A percentile compares a stretch with the other conserved stretches of the same genome.
Conservation (phyloP, 192 early-diverging fungal species). For the Phycomyces nitens region DNA sequence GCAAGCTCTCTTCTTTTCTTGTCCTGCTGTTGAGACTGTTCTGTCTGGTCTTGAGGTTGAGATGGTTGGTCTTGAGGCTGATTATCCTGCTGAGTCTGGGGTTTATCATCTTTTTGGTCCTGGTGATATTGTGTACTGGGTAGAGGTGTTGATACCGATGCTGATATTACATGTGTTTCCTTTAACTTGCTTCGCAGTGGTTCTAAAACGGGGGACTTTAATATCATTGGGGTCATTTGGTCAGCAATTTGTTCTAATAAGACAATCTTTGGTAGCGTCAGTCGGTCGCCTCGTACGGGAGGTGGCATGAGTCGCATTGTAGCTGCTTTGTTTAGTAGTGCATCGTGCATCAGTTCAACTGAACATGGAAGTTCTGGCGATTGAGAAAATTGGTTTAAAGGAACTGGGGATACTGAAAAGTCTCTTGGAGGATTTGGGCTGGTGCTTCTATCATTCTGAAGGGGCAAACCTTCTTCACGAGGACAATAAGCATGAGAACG, state of each 20-base stretch:
- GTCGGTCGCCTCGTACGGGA: slow-evolving; percentile 1
- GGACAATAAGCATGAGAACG: slow-evolving; percentile 13
- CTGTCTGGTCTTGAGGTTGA: background rate
- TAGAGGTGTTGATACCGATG: background rate
- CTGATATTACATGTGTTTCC: no score
- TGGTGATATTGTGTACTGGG: background rate
- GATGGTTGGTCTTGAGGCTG: background rate
- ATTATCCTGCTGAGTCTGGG: background rate
- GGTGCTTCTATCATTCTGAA: background rate
- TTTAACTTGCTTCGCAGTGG: no score
- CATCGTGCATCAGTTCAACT: slow-evolving; percentile 14
- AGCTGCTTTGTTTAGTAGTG: slow-evolving; percentile 28
- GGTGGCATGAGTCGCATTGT: slow-evolving; percentile 26
- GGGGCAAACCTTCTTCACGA: background rate
- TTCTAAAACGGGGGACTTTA: no score
- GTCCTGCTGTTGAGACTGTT: no score
- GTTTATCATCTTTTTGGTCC: background rate
- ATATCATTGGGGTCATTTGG: no score
- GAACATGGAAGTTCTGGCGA: background rate
- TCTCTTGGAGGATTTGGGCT: slow-evolving; percentile 15
- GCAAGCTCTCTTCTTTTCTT: background rate
- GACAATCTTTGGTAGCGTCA: no score
- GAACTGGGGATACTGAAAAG: slow-evolving; percentile 15
- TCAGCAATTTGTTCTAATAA: no score
- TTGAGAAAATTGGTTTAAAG: slow-evolving; percentile 1